Conservation (phyloP, 2,329 filamentous ascomycete species). For the Colletotrichum cordylinicola region DNA sequence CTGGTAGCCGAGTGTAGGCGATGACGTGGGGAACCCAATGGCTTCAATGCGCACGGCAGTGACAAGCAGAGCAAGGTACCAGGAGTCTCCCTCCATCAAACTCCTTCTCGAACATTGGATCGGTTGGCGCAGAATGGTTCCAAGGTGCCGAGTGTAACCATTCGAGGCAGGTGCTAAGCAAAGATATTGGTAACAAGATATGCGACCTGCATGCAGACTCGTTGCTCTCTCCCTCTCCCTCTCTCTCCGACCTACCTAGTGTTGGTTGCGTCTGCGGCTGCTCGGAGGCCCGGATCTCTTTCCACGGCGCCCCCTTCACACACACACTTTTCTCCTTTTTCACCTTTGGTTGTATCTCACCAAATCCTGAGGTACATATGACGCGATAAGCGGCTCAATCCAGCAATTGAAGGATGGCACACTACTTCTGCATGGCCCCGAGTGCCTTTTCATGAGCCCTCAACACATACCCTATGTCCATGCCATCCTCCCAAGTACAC, state of each 20-base stretch:
- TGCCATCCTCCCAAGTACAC: background rate
- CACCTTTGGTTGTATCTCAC: background rate
- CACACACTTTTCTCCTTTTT: background rate
- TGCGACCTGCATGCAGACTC: conserved; percentile 1
- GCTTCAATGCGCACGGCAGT: background rate
- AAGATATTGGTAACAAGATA: background rate
- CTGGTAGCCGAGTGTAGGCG: conserved; percentile 16
- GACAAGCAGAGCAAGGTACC: background rate
- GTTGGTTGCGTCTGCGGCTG: background rate
- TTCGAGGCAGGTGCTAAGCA: background rate
- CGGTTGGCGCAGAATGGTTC: background rate
- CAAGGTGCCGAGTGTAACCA: conserved; percentile 19
- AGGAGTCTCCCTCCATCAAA: background rate
- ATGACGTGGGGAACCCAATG: conserved; percentile 11
- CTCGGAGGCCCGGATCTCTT: conserved; percentile 16
- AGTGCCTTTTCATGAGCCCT: background rate
- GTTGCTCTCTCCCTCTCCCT: background rate
- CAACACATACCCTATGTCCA: background rate
- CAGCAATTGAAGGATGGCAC: background rate
- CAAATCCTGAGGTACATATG: background rate
- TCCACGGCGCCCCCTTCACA: background rate
- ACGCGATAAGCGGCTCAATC: background rate
- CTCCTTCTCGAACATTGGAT: conserved; percentile 6
- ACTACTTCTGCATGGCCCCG: background rate
- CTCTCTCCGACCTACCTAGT: background rate